Evolutionary conservation across 2,329 filamentous ascomycete genomes (phyloP), one percentile per base, ranked within the genome.

Genomic region (Aspergillus latus): DNA sequence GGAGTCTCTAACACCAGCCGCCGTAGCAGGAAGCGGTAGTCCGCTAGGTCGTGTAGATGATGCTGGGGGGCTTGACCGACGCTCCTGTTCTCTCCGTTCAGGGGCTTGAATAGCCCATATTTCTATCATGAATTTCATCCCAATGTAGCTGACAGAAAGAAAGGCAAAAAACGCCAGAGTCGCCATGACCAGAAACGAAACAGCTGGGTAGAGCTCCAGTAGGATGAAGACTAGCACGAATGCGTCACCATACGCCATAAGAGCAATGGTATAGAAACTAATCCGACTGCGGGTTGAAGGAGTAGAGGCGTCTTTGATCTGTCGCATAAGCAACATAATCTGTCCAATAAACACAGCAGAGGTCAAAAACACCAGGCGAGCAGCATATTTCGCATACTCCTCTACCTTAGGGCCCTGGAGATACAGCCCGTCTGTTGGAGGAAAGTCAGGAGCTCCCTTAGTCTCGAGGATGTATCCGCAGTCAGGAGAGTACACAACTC

Each of bases 391-490:
- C 58, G 78, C 75, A 61, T 79, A 82, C 26, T 81, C 76, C 66
- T 87, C 84, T 5, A 78, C 71, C 64, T 87, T 87, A 9, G 79
- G 78, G 1, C 85, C 85, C 2, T 71, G 67, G 8, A 86, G 70
- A 66, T 86, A 84, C 39, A 78, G 69, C 10, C 70, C 73, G 59
- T 83, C 77, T 36, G 78, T 76, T 4, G 79, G 79, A 5, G 80
- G 69, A 59, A 76, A 80, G 45, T 82, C 77, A 5, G 84, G 83
- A 3, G 82, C 77, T 1, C 82, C 82, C 68, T 84, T 84, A 4
- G 83, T 84, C 64, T 86, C 80, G 13, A 88, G 76, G 30, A 86
- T 76, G 60, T 85, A 86, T n/a, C 84, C 84, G 68, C 85, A 88
- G 64, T 88, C 85, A 2, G 85, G 85, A 13, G 84, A 87, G 66